A percentile compares a stretch with the other conserved stretches of the same genome.
These are phyloP conservation scores for Capsicum baccatum DNA, from an alignment of 257 asterid species.

Conservation along the genomic window DNA sequence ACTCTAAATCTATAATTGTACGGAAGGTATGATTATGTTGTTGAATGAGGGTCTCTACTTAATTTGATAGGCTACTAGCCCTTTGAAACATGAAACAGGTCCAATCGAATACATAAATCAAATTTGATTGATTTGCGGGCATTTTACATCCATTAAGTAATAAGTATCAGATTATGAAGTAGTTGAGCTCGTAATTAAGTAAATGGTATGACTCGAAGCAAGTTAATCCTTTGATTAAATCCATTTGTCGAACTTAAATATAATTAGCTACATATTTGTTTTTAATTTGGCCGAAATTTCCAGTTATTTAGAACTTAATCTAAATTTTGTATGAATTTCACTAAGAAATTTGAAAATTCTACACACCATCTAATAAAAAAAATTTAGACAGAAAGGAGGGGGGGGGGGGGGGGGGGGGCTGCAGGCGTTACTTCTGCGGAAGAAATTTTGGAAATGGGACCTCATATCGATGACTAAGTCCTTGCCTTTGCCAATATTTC, in stretches of 20 bases:
- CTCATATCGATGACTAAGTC: background rate
- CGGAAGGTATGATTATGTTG: too few species aligned
- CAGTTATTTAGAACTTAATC: background rate
- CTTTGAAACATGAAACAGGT: too few species aligned
- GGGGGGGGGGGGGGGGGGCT: too few species aligned
- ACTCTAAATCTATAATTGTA: too few species aligned
- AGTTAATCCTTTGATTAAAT: background rate
- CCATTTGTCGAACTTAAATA: background rate
- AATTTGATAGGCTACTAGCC: too few species aligned
- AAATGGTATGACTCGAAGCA: background rate
- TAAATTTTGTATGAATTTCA: background rate
- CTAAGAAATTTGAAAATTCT: background rate
- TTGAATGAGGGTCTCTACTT: too few species aligned
- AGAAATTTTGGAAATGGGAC: background rate
- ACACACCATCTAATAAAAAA: background rate
- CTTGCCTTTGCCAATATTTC: background rate
- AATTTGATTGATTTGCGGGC: too few species aligned
- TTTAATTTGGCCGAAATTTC: background rate
- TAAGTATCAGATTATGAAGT: background rate
- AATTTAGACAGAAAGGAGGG: too few species aligned
- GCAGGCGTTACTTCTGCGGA: background rate
- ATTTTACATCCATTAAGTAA: background rate
- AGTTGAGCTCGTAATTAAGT: background rate
- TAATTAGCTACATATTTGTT: background rate
- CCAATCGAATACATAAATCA: too few species aligned